Conservation (phyloP, 2,329 filamentous ascomycete genomes). For the Erysiphe pulchra region DNA sequence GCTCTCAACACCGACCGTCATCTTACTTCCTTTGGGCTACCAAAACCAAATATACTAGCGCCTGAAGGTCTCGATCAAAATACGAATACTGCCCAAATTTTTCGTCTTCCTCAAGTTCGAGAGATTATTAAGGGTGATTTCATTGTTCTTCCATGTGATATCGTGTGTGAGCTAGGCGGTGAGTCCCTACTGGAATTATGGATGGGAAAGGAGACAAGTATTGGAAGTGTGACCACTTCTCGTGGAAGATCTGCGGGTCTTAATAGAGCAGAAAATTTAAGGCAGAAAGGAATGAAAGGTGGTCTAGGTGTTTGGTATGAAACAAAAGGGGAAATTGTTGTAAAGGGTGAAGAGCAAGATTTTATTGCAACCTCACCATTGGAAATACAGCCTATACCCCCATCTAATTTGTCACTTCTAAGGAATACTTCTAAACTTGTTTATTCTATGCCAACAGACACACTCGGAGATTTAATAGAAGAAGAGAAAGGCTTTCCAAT, state of each 20-base stretch:
- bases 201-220: constrained; percentile 60
- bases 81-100: constrained; percentile 69
- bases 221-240: constrained; percentile 30
- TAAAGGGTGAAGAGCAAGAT: constrained; percentile 82
- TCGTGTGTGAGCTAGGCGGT: constrained; percentile 73
- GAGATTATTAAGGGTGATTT: constrained; percentile 65
- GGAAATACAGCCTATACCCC: constrained; percentile 26
- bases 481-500: constrained; percentile 48
- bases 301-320: constrained; percentile 82
- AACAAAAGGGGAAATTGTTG: constrained; percentile 47
- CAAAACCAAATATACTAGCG: constrained; percentile 49
- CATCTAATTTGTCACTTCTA: constrained; percentile 37
- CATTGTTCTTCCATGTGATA: constrained; percentile 71
- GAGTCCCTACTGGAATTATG: constrained; percentile 68
- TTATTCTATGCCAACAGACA: constrained; percentile 72
- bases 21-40: constrained; percentile 45
- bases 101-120: constrained; percentile 62
- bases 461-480: constrained; percentile 59
- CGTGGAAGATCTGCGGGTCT: constrained; percentile 17
- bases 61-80: constrained; percentile 55
- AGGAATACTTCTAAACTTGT: constrained; percentile 50
- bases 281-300: constrained; percentile 38
- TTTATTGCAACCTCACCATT: constrained; percentile 62
- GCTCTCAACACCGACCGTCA: constrained; percentile 57
- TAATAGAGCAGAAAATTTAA: constrained; percentile 24